Base-by-base conservation (phyloP, 2,329 filamentous ascomycete species). In the Aspergillus versicolor region DNA sequence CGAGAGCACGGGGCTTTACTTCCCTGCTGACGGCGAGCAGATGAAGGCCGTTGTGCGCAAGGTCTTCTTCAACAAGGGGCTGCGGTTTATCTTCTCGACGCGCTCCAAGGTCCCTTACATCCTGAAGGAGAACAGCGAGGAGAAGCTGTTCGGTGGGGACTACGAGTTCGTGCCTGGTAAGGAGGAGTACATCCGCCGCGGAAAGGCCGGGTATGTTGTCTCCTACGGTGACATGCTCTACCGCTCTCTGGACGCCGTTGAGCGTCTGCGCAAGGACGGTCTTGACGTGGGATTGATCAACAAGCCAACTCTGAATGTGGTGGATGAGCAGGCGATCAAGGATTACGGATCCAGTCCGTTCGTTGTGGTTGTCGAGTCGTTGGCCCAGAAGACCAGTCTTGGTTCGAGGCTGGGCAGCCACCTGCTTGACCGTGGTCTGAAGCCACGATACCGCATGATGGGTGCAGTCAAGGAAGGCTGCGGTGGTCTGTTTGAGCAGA, bases 191-290 rank as follows among this genome's bases (percentile, higher is more conserved):
- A 68, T 76, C 57, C 73, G 73, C 24, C 65, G 60, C 32, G 73
- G 73, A 2, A 66, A 64, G 1, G 73, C 71, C 5, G 73, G 73
- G 1, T 76, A 76, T 58, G 66, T 76, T 15, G 65, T 76, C 22
- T 65, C 72, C 2, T 75, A 72, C 45, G 73, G 73, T 21, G 73
- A 76, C 52, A 75, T 76, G 73, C 62, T 76, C 41, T 76, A 75
- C 63, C 73, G 73, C 17, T 71, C 73, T 0, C 58, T 76, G 6
- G 73, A 76, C 43, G 73, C 73, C 0, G 73, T 75, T 30, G 73
- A 76, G 62, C 62, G 65, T 22, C 67, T 76, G 27, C 70, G 72
- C 21, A 59, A 68, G 49, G 65, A 71, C 19, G 73, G 73, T 30
- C 57, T 75, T 0, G 71, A 75, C 46, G 63, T 76, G 3, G 73